Conservation (phyloP, 257 asterid species). For the Plantago major region DNA sequence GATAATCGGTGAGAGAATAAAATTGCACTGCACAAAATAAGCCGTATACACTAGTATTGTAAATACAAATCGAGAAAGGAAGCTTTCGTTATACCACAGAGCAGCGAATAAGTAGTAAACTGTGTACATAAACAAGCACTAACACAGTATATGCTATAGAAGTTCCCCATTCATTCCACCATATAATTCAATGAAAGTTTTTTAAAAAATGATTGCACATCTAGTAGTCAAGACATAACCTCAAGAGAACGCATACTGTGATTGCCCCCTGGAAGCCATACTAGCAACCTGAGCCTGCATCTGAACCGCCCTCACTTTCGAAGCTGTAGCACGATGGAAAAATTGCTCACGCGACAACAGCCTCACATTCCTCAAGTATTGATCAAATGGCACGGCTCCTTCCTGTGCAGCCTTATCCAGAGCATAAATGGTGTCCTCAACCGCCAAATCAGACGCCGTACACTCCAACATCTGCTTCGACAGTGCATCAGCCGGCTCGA, state of each 20-base stretch:
- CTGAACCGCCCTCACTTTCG: conserved; percentile 84
- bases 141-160: conserved; percentile 11
- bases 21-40: conserved; percentile 17
- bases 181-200: conserved; percentile 7
- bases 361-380: conserved; percentile 80
- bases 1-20: not conserved
- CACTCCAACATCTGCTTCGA: conserved; percentile 79
- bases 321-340: conserved; percentile 75
- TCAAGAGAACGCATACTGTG: conserved; percentile 44
- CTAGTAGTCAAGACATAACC: not conserved
- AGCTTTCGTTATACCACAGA: conserved; percentile 14
- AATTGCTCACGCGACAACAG: conserved; percentile 76
- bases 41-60: conserved; percentile 8
- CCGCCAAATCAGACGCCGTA: conserved; percentile 73
- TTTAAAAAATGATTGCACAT: not conserved
- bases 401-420: conserved; percentile 87
- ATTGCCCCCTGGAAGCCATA: conserved; percentile 73
- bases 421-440: conserved; percentile 75
- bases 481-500: conserved; percentile 59
- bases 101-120: conserved; percentile 12
- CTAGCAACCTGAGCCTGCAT: conserved; percentile 90
- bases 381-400: conserved; percentile 83
- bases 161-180: conserved; percentile 16
- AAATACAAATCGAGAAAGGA: conserved; percentile 22
- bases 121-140: conserved; percentile 21